phyloP scores from a whole-genome alignment of 1,284 basidiomycete species.

The Cutaneotrichosporon arboriforme region DNA sequence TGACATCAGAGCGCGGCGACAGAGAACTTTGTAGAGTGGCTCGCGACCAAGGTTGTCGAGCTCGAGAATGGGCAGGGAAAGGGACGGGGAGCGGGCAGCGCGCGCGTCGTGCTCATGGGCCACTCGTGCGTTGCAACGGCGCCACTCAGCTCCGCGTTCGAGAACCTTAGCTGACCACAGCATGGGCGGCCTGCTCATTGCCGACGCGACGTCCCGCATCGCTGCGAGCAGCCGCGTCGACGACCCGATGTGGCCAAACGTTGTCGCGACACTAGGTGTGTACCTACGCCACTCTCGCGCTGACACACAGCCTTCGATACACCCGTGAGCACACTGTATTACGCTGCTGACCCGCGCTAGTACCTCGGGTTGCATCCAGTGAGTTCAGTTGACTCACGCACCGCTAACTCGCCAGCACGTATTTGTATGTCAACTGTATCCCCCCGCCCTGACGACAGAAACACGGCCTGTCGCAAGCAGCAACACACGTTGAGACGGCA shows the following conservation, averaged over 20 bases:
- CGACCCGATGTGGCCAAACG: constrained; percentile 43
- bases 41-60: constrained; percentile 71
- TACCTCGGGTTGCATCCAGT: constrained; percentile 78
- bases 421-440: constrained; percentile 24
- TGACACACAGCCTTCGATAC: constrained; percentile 72
- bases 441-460: constrained; percentile 49
- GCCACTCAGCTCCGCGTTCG: too few relatives aligned
- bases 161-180: constrained; percentile 49
- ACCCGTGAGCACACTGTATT: constrained; percentile 54
- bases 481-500: constrained; percentile 65
- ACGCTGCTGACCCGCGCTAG: constrained; percentile 48
- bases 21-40: constrained; percentile 79
- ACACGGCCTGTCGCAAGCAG: constrained; percentile 70
- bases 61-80: constrained; percentile 62
- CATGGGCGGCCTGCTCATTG: constrained; percentile 83
- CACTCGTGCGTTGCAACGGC: constrained; percentile 74
- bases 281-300: constrained; percentile 1
- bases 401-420: constrained; percentile 26
- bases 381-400: constrained; percentile 7
- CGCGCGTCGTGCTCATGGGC: constrained; percentile 79
- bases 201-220: constrained; percentile 74
- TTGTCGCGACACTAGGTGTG: constrained; percentile 41
- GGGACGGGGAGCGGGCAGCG: constrained; percentile 67
- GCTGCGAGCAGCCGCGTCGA: constrained; percentile 44
- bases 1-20: constrained; percentile 65